Base-by-base conservation (phyloP, 2,329 filamentous ascomycete genomes). In the Trichoderma koningii region DNA sequence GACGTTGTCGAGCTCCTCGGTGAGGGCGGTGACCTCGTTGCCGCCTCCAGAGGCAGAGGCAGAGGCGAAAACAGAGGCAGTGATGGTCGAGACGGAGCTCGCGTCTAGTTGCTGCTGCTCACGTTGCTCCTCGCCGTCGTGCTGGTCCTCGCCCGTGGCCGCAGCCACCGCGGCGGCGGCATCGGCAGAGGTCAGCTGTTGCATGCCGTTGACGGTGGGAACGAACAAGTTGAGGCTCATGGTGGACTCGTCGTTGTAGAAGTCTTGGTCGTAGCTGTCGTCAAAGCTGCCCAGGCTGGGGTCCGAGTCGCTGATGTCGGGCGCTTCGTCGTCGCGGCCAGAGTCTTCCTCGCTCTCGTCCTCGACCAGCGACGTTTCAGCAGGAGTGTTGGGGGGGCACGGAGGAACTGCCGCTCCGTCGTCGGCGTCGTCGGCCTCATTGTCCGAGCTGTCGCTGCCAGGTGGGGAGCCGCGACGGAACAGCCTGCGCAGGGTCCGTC, bases 401-500 rank as follows among this genome's bases (percentile, higher is more conserved):
- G 50, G 53, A n/a, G 52, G 38, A 28, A 34, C 41, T 17, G 38
- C 41, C 19, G 28, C 21, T 42, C 57, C 47, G 21, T 45, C 57
- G 15, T 51, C 48, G 15, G 34, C 26, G n/a, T 45, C 59, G 21
- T 34, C 26, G 19, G 5, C 5, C 7, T 30, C 23, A 19, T n/a
- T 19, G 34, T 34, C 59, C 19, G 59, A 34, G 7, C 42, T 66
- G 30, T 69, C 67, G 45, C 21, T 23, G 21, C 47, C 71, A 70
- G 68, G 68, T 71, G 71, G 69, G 68, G 68, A 63, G 60, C 65
- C 67, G 45, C 73, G 71, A 10, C 73, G 70, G 66, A 77, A 73
- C 61, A 75, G 68, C 64, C 70, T 72, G 21, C 75, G 75, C 19
- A 77, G 63, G 41, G 70, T 70, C 53, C 69, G 72, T 66, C 70